A percentile compares a stretch with the other conserved stretches of the same genome.
Conservation (phyloP, 495 filamentous ascomycete species). For the Hypoxylon lienhwacheense region DNA sequence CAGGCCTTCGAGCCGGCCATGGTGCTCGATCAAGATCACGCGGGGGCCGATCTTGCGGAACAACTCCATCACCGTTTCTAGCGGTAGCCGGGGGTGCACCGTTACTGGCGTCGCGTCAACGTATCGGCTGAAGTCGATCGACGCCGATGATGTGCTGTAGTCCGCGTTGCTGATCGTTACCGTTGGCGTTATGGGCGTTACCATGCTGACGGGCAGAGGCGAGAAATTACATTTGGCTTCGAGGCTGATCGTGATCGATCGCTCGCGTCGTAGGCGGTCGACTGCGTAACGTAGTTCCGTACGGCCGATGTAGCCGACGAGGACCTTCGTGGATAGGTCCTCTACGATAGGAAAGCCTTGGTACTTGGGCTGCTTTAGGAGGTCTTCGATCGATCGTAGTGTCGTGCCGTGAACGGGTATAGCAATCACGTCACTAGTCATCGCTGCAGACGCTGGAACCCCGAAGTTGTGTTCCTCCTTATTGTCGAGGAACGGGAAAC, state of each 20-base stretch:
- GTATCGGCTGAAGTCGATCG: conserved; percentile 83
- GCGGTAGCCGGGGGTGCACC: conserved; percentile 85
- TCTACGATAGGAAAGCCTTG: conserved; percentile 96
- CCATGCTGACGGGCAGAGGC: conserved; percentile 53
- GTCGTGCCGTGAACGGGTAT: conserved; percentile 76
- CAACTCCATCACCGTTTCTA: conserved; percentile 98
- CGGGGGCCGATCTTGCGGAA: conserved; percentile 98
- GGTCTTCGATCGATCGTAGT: conserved; percentile 69
- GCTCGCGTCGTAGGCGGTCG: conserved; percentile 75
- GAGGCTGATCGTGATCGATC: conserved; percentile 66
- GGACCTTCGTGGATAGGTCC: conserved; percentile 64
- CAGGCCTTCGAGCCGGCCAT: conserved; percentile 76
- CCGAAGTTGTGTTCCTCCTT: conserved; percentile 98
- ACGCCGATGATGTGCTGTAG: conserved; percentile 48
- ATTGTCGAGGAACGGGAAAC: conserved; percentile 95
- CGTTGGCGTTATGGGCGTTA: conserved; percentile 61
- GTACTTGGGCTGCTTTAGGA: conserved; percentile 80
- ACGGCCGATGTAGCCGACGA: conserved; percentile 92
- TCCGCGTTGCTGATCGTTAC: conserved; percentile 58
- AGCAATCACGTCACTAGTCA: conserved; percentile 77
- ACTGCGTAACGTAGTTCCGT: conserved; percentile 94
- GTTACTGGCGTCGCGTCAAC: conserved; percentile 89
- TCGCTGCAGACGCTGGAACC: conserved; percentile 89
- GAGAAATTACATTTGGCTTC: conserved; percentile 73
- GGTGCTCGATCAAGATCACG: conserved; percentile 90